Conservation (phyloP, 306 rosid species). For the Elaeagnus macrophylla region DNA sequence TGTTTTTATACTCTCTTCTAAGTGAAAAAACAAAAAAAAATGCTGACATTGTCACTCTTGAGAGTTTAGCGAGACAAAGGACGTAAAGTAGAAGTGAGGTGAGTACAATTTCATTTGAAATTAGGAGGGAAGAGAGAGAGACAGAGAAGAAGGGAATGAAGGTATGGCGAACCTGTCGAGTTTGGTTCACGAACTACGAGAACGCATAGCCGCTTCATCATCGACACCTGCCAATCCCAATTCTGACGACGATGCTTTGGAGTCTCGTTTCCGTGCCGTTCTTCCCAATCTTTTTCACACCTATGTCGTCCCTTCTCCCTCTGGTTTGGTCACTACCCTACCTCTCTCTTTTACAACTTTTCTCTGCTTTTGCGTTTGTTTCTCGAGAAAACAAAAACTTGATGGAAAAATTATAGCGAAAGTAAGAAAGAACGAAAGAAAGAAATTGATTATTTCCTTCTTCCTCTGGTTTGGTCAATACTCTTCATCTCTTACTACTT, state of each 20-base stretch:
- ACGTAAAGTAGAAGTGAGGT: neutral
- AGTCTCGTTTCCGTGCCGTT: conserved; percentile 63
- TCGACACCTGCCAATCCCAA: conserved; percentile 35
- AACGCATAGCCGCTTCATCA: conserved; percentile 63
- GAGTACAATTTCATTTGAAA: conserved; percentile 10
- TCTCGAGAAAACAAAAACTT: conserved; percentile 1
- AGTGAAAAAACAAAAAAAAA: too few species aligned
- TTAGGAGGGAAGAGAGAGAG: conserved; percentile 23
- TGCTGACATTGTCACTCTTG: neutral
- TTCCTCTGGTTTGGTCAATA: conserved; percentile 53
- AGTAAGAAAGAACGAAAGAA: too few species aligned
- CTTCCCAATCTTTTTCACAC: conserved; percentile 72
- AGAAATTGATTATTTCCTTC: conserved; percentile 14
- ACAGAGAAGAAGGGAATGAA: conserved; percentile 9
- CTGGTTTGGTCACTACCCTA: conserved; percentile 29
- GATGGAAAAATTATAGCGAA: neutral
- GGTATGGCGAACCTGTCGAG: conserved; percentile 55
- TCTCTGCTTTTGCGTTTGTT: neutral
- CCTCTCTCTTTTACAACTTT: neutral
- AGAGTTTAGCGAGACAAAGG: neutral
- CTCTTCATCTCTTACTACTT: neutral
- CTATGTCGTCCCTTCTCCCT: conserved; percentile 55
- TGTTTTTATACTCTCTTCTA: too few species aligned
- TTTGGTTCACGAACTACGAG: conserved; percentile 73
- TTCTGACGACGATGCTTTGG: conserved; percentile 52